Percentiles rank a stretch among this genome's conserved stretches.
Evolutionary conservation across 768 basidiomycete genomes (phyloP).

Genomic region (Coprinopsis sp.): DNA sequence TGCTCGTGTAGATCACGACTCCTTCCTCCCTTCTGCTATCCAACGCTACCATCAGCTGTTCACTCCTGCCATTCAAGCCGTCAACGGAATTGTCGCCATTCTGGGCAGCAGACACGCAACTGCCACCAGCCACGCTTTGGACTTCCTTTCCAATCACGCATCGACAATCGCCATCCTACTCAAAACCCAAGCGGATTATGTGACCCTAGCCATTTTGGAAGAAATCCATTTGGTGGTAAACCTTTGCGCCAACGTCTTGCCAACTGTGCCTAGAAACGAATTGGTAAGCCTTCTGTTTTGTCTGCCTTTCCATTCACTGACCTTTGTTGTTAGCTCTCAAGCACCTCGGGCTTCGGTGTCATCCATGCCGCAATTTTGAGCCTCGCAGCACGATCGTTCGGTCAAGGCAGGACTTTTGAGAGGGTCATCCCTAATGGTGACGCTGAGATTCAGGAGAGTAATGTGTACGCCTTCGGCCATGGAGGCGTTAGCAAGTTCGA

Average conservation of each 20-base stretch:
- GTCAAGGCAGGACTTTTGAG: slow-evolving; percentile 52
- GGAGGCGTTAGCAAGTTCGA: slow-evolving; percentile 57
- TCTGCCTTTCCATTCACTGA: not conserved
- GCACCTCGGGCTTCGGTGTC: slow-evolving; percentile 77
- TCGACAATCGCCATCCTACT: slow-evolving; percentile 81
- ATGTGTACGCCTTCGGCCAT: slow-evolving; percentile 49
- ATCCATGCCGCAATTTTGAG: slow-evolving; percentile 77
- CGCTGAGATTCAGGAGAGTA: slow-evolving; percentile 53
- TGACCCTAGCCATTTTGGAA: slow-evolving; percentile 63
- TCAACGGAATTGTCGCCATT: slow-evolving; percentile 73
- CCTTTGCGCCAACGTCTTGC: slow-evolving; percentile 63
- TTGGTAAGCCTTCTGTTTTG: slow-evolving; percentile 48
- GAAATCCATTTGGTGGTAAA: slow-evolving; percentile 78
- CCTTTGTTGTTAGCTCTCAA: slow-evolving; percentile 37
- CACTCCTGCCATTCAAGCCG: slow-evolving; percentile 80
- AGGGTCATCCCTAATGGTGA: slow-evolving; percentile 62
- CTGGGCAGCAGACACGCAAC: slow-evolving; percentile 64
- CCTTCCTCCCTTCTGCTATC: slow-evolving; percentile 84
- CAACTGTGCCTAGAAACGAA: slow-evolving; percentile 71
- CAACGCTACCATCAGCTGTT: slow-evolving; percentile 90
- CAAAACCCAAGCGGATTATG: slow-evolving; percentile 62
- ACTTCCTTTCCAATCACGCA: slow-evolving; percentile 78
- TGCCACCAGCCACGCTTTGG: slow-evolving; percentile 68
- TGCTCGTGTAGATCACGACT: slow-evolving; percentile 57
- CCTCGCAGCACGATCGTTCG: slow-evolving; percentile 69